Conservation (phyloP, 495 filamentous ascomycete species). For the Podospora anserina region DNA sequence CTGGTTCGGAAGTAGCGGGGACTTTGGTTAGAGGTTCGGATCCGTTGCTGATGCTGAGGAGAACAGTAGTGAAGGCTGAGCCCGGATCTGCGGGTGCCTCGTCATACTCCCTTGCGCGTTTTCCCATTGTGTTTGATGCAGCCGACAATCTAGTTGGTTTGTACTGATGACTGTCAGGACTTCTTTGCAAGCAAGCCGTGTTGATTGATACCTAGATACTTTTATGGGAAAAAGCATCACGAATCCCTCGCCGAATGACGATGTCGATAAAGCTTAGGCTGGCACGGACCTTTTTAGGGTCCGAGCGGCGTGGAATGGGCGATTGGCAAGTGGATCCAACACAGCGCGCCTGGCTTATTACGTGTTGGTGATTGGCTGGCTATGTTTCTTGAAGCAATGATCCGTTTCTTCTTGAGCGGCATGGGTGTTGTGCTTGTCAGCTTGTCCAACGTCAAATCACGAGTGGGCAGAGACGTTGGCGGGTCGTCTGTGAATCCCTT, state of each 20-base stretch:
- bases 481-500: conserved; percentile 20
- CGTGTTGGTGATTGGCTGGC: background rate
- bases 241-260: background rate
- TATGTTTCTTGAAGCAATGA: background rate
- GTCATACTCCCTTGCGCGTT: conserved; percentile 23
- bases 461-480: conserved; percentile 1
- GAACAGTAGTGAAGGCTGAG: background rate
- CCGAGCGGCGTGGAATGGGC: background rate
- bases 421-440: background rate
- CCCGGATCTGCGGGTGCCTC: conserved; percentile 32
- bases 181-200: too few species aligned
- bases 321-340: background rate
- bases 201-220: background rate
- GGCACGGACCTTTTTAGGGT: background rate
- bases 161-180: background rate
- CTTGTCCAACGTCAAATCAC: conserved; percentile 17
- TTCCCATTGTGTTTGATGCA: background rate
- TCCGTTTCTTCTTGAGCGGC: conserved; percentile 1
- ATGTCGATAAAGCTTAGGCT: background rate
- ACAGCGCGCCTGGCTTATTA: background rate
- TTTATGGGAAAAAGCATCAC: background rate
- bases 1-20: background rate
- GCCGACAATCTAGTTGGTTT: background rate
- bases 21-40: background rate
- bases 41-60: background rate